phyloP scores from a whole-genome alignment of 306 rosid species.

The Trichosanthes truncata region DNA sequence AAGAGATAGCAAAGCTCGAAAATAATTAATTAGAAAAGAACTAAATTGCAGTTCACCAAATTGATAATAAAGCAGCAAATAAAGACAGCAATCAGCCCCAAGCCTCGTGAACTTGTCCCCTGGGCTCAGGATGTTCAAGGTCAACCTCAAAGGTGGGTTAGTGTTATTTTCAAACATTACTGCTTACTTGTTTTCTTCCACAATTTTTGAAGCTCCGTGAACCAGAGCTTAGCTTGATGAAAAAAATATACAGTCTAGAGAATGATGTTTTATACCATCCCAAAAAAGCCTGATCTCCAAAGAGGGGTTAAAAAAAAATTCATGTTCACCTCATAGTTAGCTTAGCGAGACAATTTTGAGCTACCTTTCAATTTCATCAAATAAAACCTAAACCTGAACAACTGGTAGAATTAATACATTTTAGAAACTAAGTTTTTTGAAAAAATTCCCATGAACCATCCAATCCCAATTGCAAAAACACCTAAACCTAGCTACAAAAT shows the following conservation, averaged over 20 bases:
- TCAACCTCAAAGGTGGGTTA: slow-evolving; percentile 26
- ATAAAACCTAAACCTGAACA: neutral
- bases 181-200: slow-evolving; percentile 16
- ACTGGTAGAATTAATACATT: neutral
- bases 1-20: slow-evolving; percentile 21
- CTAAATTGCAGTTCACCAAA: slow-evolving; percentile 19
- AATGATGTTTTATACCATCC: neutral
- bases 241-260: neutral
- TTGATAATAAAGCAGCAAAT: slow-evolving; percentile 20
- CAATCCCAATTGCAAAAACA: neutral
- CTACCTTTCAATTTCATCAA: neutral
- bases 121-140: slow-evolving; percentile 19
- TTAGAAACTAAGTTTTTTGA: neutral
- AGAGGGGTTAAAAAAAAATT: neutral
- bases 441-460: neutral
- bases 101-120: slow-evolving; percentile 37
- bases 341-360: neutral
- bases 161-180: slow-evolving; percentile 9
- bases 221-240: neutral
- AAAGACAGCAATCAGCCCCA: slow-evolving; percentile 27
- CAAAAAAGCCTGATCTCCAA: neutral
- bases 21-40: slow-evolving; percentile 38
- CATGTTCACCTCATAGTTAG: neutral
- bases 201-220: slow-evolving; percentile 1
- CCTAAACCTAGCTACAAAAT: neutral